Percentiles rank a stretch among this genome's conserved stretches.
These are phyloP conservation scores for Aureobasidium sp. DNA, from an alignment of 2,329 filamentous ascomycete species.

Conservation along the genomic window DNA sequence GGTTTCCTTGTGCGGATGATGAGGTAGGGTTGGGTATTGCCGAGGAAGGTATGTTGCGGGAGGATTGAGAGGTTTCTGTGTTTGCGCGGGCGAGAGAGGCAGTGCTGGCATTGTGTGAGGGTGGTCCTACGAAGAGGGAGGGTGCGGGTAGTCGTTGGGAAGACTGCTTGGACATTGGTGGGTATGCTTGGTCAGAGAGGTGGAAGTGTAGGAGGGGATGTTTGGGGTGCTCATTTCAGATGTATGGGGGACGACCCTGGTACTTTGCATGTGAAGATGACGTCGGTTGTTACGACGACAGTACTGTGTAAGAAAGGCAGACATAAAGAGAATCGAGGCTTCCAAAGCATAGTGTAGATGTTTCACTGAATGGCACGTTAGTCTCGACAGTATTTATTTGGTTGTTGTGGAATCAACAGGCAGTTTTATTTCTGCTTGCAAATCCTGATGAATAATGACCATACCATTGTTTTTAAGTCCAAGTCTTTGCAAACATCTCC, in stretches of 20 bases:
- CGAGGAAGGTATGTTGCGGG: not conserved
- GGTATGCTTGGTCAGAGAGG: too few species aligned
- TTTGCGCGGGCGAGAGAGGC: slow-evolving; percentile 34
- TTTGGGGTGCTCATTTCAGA: not conserved
- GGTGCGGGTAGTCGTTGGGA: slow-evolving; percentile 55
- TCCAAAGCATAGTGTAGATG: too few species aligned
- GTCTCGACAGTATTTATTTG: not conserved
- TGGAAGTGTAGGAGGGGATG: not conserved
- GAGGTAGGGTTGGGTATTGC: not conserved
- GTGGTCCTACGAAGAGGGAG: slow-evolving; percentile 69
- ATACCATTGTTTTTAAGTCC: not conserved
- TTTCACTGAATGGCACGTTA: accelerated
- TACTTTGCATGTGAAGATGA: slow-evolving; percentile 7
- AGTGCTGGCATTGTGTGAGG: slow-evolving; percentile 63
- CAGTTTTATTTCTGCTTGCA: not conserved
- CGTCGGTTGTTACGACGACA: not conserved
- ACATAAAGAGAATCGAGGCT: not conserved
- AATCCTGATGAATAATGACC: not conserved
- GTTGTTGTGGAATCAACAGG: not conserved
- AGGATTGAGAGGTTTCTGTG: slow-evolving; percentile 10
- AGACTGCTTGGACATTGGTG: slow-evolving; percentile 3
- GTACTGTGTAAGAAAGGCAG: too few species aligned
- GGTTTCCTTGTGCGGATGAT: not conserved
- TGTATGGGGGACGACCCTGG: not conserved
- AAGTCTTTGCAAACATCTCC: not conserved